Evolutionary conservation across 495 filamentous ascomycete species (phyloP).

Genomic region (Cercophora newfieldiana): DNA sequence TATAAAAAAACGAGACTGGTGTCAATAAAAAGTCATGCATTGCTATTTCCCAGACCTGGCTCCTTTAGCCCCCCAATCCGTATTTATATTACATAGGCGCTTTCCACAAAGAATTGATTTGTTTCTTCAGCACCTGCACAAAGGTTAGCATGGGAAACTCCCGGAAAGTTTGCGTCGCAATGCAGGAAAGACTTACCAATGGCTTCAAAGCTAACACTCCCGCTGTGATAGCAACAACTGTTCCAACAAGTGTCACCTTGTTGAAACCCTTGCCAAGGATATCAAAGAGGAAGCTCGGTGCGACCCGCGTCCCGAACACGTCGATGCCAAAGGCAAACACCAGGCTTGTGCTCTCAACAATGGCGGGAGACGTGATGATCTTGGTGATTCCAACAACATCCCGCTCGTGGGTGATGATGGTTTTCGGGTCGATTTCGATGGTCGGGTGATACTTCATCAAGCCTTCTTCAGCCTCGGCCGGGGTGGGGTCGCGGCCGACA

Average conservation of each 20-base stretch:
- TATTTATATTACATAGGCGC: slow-evolving; percentile 17
- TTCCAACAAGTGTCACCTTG: slow-evolving; percentile 78
- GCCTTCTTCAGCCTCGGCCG: slow-evolving; percentile 80
- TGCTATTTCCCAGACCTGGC: background rate
- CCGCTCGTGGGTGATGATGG: slow-evolving; percentile 76
- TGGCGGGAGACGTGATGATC: slow-evolving; percentile 69
- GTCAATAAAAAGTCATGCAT: background rate
- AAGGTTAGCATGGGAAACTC: slow-evolving; percentile 13
- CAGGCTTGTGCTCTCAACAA: slow-evolving; percentile 91
- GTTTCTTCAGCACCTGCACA: background rate
- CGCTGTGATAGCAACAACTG: slow-evolving; percentile 71
- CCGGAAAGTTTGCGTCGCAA: slow-evolving; percentile 3
- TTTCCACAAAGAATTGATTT: slow-evolving; percentile 29
- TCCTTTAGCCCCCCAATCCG: background rate
- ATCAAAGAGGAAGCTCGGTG: slow-evolving; percentile 86
- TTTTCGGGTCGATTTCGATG: slow-evolving; percentile 82
- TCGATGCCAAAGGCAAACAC: slow-evolving; percentile 89
- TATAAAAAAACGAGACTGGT: background rate
- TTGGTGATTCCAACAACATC: slow-evolving; percentile 74
- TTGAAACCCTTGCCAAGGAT: slow-evolving; percentile 90
- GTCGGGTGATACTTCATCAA: slow-evolving; percentile 71
- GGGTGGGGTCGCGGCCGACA: slow-evolving; percentile 77
- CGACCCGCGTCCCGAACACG: slow-evolving; percentile 80
- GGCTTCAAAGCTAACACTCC: slow-evolving; percentile 78
- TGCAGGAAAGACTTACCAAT: slow-evolving; percentile 63